phyloP scores from a whole-genome alignment of 2,329 filamentous ascomycete genomes.

The Lachnellula arida region DNA sequence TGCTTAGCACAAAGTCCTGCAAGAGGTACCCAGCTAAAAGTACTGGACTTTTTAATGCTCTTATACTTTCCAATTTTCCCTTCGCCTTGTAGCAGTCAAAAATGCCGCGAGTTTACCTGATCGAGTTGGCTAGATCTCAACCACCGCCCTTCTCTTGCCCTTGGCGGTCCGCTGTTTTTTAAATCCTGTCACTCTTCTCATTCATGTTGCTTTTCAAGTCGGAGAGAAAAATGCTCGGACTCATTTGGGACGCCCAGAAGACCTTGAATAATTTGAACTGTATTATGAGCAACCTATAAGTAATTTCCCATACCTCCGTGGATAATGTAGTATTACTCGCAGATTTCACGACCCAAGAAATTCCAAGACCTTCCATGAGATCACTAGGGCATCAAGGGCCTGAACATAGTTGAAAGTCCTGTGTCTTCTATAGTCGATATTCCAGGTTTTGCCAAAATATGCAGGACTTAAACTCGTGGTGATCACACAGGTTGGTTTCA shows the following conservation, averaged over 20 bases:
- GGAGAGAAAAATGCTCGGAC: background rate
- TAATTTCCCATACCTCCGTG: background rate
- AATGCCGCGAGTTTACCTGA: no score
- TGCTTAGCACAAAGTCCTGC: constrained; percentile 14
- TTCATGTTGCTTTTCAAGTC: background rate
- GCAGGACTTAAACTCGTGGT: constrained; percentile 55
- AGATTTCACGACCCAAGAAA: background rate
- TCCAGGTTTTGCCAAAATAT: constrained; percentile 26
- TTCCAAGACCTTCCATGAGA: constrained; percentile 11
- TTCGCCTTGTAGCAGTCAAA: background rate
- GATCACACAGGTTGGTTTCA: constrained; percentile 41
- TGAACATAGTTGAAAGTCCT: background rate
- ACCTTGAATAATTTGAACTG: background rate
- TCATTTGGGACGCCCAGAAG: background rate
- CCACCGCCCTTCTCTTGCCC: background rate
- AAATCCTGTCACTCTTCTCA: background rate
- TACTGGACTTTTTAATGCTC: no score
- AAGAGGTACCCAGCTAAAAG: no score
- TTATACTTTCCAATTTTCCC: background rate
- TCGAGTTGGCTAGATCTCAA: background rate
- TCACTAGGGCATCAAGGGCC: background rate
- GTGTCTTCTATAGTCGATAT: background rate
- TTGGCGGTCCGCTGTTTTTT: background rate
- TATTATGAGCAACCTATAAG: background rate
- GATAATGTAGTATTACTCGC: background rate